Percentiles rank a stretch among this genome's conserved stretches.
phyloP scores from a whole-genome alignment of 108 stramenopile genomes.

The Cylindrotheca closterium region DNA sequence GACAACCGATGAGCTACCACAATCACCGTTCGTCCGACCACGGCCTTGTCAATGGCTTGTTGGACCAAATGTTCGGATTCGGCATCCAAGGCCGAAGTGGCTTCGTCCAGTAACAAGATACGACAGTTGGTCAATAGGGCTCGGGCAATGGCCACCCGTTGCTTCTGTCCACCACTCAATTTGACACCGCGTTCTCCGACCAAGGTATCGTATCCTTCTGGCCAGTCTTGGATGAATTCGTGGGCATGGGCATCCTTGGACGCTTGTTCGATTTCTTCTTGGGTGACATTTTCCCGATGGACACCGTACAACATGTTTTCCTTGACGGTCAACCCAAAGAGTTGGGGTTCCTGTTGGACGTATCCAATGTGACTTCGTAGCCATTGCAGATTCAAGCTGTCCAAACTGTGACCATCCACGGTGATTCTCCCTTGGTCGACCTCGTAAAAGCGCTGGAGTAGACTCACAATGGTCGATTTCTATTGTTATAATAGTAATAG shows the following conservation, averaged over 20 bases:
- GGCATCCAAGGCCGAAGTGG: conserved; percentile 59
- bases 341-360: conserved; percentile 89
- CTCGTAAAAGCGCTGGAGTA: conserved; percentile 93
- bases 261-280: conserved; percentile 51
- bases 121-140: conserved; percentile 62
- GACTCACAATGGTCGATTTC: conserved; percentile 76
- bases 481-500: too few relatives aligned
- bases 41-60: conserved; percentile 75
- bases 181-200: conserved; percentile 63
- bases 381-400: conserved; percentile 66
- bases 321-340: conserved; percentile 53
- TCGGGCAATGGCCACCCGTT: conserved; percentile 89
- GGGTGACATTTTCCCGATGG: conserved; percentile 37
- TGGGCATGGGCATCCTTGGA: conserved; percentile 78
- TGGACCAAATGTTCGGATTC: conserved; percentile 84
- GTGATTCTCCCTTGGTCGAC: conserved; percentile 63
- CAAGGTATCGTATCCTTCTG: conserved; percentile 76
- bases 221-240: conserved; percentile 64
- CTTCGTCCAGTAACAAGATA: conserved; percentile 86
- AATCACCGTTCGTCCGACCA: conserved; percentile 56
- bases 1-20: conserved; percentile 75
- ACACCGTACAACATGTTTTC: conserved; percentile 89
- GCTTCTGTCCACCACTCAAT: conserved; percentile 80
- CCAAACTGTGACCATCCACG: conserved; percentile 78
- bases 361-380: conserved; percentile 81